These are phyloP conservation scores for Schrenkiella parvula DNA, from an alignment of 345 rosid genomes.

Conservation along the genomic window DNA sequence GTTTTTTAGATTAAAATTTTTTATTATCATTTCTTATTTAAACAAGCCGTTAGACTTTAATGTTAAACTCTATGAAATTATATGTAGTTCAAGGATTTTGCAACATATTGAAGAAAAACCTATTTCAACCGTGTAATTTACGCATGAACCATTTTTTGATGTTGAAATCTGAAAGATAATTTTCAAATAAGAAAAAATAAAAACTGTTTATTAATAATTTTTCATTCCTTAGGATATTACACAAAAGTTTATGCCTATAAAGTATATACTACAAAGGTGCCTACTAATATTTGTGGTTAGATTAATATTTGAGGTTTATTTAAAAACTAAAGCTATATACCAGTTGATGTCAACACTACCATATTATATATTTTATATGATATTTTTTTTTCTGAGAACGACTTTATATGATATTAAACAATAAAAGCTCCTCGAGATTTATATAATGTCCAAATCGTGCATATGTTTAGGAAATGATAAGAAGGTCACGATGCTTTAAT, in stretches of 20 bases:
- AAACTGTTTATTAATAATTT: too few relatives aligned
- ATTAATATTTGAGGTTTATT: not conserved
- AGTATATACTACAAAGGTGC: constrained; percentile 19
- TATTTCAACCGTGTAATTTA: too few relatives aligned
- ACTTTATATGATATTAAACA: not conserved
- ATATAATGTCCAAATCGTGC: constrained; percentile 25
- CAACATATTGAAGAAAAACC: too few relatives aligned
- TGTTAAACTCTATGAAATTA: too few relatives aligned
- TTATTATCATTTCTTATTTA: too few relatives aligned
- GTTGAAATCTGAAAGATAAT: too few relatives aligned
- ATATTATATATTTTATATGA: not conserved
- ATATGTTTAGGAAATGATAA: constrained; percentile 8
- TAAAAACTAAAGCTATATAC: constrained; percentile 9
- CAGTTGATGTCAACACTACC: constrained; percentile 16
- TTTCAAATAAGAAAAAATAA: too few relatives aligned
- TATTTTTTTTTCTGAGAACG: too few relatives aligned
- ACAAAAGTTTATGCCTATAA: not conserved
- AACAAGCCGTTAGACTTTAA: too few relatives aligned
- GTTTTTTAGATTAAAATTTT: too few relatives aligned
- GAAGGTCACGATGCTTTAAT: constrained; percentile 21
- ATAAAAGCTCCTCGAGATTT: not conserved
- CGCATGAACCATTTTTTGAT: too few relatives aligned
- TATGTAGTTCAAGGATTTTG: too few relatives aligned
- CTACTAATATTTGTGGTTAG: constrained; percentile 20
- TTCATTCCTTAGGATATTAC: not conserved